phyloP scores from a whole-genome alignment of 202 grass and related monocot genomes.

The Panicum virgatum region DNA sequence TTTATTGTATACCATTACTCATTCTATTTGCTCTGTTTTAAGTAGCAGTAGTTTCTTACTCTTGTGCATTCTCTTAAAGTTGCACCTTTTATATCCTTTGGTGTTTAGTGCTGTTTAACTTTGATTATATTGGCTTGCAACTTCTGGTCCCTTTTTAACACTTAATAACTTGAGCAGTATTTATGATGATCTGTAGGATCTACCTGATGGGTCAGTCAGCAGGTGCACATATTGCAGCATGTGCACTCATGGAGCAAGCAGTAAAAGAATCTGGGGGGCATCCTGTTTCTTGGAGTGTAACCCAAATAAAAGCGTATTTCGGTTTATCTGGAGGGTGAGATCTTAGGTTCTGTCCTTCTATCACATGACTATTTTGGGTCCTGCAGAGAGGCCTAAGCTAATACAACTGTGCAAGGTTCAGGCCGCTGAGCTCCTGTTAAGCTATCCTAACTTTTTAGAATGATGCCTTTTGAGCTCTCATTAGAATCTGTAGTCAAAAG shows the following conservation, averaged over 20 bases:
- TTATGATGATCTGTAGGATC: slow-evolving; percentile 55
- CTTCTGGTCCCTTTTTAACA: neutral
- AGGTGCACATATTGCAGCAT: slow-evolving; percentile 93
- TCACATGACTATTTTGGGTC: slow-evolving; percentile 17
- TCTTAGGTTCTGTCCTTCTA: slow-evolving; percentile 22
- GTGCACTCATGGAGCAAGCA: slow-evolving; percentile 74
- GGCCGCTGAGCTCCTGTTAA: slow-evolving; percentile 6
- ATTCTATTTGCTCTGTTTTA: neutral
- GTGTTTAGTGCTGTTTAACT: slow-evolving; percentile 20
- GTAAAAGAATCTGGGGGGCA: slow-evolving; percentile 71
- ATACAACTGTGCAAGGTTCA: neutral
- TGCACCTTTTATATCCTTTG: slow-evolving; percentile 20
- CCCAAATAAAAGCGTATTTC: slow-evolving; percentile 91
- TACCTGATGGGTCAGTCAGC: slow-evolving; percentile 98
- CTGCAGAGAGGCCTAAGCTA: neutral
- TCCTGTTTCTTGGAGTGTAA: slow-evolving; percentile 73
- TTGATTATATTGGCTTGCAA: slow-evolving; percentile 14
- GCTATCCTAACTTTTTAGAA: neutral
- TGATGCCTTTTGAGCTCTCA: neutral
- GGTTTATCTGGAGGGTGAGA: slow-evolving; percentile 95
- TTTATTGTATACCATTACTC: slow-evolving; percentile 6
- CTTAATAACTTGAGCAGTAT: slow-evolving; percentile 12
- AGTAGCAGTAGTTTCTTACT: slow-evolving; percentile 1
- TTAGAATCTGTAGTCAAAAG: neutral
- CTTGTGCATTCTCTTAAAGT: slow-evolving; percentile 2